Conservation (phyloP, 1,139 yeast species). For the Candida buenavistaensis region DNA sequence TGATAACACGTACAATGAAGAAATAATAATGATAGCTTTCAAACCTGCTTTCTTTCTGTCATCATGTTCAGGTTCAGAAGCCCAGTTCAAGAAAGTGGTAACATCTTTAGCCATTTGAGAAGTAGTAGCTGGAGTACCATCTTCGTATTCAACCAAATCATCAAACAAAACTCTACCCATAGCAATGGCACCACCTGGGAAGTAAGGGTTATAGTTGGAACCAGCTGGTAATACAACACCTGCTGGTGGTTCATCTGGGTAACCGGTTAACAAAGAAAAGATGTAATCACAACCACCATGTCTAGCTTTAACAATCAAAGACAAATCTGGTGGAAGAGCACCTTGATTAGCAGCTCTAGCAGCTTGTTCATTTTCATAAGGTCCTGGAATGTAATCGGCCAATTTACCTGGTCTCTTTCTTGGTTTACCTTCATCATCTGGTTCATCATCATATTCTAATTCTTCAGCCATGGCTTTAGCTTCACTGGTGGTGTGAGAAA, state of each 20-base stretch:
- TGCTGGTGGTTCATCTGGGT: slow-evolving; percentile 98
- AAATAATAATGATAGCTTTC: slow-evolving; percentile 81
- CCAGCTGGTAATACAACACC: slow-evolving; percentile 94
- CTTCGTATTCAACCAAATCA: slow-evolving; percentile 96
- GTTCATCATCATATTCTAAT: slow-evolving; percentile 97
- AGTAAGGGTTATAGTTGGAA: slow-evolving; percentile 97
- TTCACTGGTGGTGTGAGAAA: slow-evolving; percentile 88
- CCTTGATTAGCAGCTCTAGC: slow-evolving; percentile 99
- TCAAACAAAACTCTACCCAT: slow-evolving; percentile 98
- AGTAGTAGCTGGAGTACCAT: slow-evolving; percentile 97
- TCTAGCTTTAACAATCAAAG: slow-evolving; percentile 97
- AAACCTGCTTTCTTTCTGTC: slow-evolving; percentile 97
- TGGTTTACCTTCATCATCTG: slow-evolving; percentile 99
- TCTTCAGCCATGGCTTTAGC: slow-evolving; percentile 95
- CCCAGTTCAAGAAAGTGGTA: slow-evolving; percentile 94
- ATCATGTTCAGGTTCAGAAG: slow-evolving; percentile 98
- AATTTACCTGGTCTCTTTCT: slow-evolving; percentile 98
- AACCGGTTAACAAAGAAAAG: slow-evolving; percentile 93
- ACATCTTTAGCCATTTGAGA: slow-evolving; percentile 99
- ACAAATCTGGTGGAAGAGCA: slow-evolving; percentile 97
- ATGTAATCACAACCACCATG: slow-evolving; percentile 98
- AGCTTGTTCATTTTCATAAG: slow-evolving; percentile 97
- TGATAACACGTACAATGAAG: slow-evolving; percentile 78
- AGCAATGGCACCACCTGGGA: slow-evolving; percentile 99
- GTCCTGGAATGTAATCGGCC: slow-evolving; percentile 93